phyloP scores from a whole-genome alignment of 371 early-diverging fungal species.

The Rhizopus sp. region DNA sequence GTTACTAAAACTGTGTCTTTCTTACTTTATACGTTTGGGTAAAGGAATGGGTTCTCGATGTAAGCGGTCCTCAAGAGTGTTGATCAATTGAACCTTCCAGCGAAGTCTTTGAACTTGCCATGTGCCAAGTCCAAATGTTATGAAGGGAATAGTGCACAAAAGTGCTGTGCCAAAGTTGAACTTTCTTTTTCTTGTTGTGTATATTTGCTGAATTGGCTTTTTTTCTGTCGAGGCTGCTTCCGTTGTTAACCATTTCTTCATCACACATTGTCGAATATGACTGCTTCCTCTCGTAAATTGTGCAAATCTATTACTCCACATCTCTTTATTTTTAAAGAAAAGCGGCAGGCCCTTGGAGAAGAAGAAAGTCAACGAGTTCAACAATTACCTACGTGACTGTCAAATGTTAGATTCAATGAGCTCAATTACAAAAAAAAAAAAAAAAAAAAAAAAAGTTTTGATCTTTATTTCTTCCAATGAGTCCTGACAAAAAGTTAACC shows the following conservation, averaged over 20 bases:
- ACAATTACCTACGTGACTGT: too few species aligned
- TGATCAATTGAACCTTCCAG: conserved; percentile 87
- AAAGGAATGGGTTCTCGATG: conserved; percentile 66
- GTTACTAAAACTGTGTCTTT: neutral
- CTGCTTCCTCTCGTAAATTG: neutral
- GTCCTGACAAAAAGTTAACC: conserved; percentile 55
- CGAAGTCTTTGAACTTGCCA: conserved; percentile 92
- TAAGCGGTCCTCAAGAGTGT: conserved; percentile 70
- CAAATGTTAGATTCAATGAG: neutral
- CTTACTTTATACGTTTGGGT: conserved; percentile 67
- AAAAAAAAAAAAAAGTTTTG: conserved; percentile 15
- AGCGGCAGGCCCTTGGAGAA: too few species aligned
- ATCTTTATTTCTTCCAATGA: conserved; percentile 19
- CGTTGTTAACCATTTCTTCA: neutral
- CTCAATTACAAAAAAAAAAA: neutral
- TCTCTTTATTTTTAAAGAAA: neutral
- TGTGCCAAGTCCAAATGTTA: conserved; percentile 82
- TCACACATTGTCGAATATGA: neutral
- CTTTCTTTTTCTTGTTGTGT: conserved; percentile 27
- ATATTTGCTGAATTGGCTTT: conserved; percentile 16
- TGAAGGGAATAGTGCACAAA: conserved; percentile 69
- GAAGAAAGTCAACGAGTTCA: too few species aligned
- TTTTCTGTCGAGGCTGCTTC: conserved; percentile 2
- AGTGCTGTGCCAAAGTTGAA: conserved; percentile 45
- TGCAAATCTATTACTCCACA: neutral